phyloP scores from a whole-genome alignment of 108 stramenopile genomes.

The Mediolabrus comicus region DNA sequence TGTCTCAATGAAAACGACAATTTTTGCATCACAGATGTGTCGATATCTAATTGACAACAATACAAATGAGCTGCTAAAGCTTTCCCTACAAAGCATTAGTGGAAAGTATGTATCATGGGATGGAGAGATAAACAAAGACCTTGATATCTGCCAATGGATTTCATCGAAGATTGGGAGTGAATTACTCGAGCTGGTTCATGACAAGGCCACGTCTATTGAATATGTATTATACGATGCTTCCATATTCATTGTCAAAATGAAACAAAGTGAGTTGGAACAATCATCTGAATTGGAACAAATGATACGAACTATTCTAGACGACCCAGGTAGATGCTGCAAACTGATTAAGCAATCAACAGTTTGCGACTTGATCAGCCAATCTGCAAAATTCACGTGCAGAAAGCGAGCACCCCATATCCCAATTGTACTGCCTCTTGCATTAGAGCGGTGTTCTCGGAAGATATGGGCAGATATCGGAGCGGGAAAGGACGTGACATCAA shows the following conservation, averaged over 20 bases:
- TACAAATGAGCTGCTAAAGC: not conserved
- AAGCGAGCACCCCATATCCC: slow-evolving; percentile 29
- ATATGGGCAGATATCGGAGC: slow-evolving; percentile 13
- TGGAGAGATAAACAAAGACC: not conserved
- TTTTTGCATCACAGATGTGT: not conserved
- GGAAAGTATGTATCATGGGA: not conserved
- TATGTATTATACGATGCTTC: not conserved
- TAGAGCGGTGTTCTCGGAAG: slow-evolving; percentile 13
- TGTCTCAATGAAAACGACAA: not conserved
- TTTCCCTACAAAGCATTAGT: not conserved
- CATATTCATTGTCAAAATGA: not conserved
- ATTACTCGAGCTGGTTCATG: not conserved
- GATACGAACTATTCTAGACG: not conserved
- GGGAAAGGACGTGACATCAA: not conserved
- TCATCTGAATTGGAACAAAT: not conserved
- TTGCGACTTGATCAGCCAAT: slow-evolving; percentile 14
- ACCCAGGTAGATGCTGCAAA: not conserved
- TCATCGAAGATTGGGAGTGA: not conserved
- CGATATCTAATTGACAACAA: not conserved
- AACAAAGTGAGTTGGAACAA: not conserved
- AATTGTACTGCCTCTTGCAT: slow-evolving; percentile 35
- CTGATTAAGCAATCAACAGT: not conserved
- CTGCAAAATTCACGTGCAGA: slow-evolving; percentile 16
- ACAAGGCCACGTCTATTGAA: not conserved
- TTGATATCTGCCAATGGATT: not conserved